These are phyloP conservation scores for Hypoxylon sp. DNA, from an alignment of 2,329 filamentous ascomycete genomes.

Conservation along the genomic window DNA sequence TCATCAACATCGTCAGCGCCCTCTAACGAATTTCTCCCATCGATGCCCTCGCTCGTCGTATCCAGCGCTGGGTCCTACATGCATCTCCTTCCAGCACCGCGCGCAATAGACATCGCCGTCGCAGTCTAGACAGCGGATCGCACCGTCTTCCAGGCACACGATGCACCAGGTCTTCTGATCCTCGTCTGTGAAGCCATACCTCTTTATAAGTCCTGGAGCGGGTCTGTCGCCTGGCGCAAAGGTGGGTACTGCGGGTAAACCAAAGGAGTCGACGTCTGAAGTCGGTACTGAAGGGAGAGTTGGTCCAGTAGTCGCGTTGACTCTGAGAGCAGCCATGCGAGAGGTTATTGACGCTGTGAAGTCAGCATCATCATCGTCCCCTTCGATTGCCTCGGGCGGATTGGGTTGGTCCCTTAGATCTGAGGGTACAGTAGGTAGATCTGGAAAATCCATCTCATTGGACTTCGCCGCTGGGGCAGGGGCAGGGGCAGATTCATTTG, in stretches of 20 bases:
- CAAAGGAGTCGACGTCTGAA: conserved; percentile 56
- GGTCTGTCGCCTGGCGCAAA: conserved; percentile 63
- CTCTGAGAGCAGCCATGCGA: conserved; percentile 67
- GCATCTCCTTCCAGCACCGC: conserved; percentile 86
- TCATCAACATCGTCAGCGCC: background rate
- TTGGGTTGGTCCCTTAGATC: conserved; percentile 57
- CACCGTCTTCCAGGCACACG: conserved; percentile 85
- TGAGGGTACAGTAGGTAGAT: conserved; percentile 64
- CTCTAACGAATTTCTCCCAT: conserved; percentile 71
- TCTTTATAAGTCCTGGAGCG: conserved; percentile 58
- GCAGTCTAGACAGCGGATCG: conserved; percentile 80
- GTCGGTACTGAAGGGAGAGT: conserved; percentile 50
- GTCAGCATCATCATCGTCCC: conserved; percentile 49
- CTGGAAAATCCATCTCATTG: conserved; percentile 50
- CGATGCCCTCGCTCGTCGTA: conserved; percentile 79
- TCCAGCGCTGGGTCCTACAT: conserved; percentile 76
- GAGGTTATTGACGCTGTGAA: conserved; percentile 64
- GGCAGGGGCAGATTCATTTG: conserved; percentile 5
- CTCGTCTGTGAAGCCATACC: conserved; percentile 72
- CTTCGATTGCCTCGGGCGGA: conserved; percentile 38
- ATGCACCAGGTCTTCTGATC: conserved; percentile 84
- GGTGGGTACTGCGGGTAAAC: conserved; percentile 66
- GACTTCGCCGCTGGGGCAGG: background rate
- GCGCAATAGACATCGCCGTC: conserved; percentile 80
- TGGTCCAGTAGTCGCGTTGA: conserved; percentile 48